phyloP scores from a whole-genome alignment of 2,329 filamentous ascomycete genomes.

The Diaporthe aspalathi region DNA sequence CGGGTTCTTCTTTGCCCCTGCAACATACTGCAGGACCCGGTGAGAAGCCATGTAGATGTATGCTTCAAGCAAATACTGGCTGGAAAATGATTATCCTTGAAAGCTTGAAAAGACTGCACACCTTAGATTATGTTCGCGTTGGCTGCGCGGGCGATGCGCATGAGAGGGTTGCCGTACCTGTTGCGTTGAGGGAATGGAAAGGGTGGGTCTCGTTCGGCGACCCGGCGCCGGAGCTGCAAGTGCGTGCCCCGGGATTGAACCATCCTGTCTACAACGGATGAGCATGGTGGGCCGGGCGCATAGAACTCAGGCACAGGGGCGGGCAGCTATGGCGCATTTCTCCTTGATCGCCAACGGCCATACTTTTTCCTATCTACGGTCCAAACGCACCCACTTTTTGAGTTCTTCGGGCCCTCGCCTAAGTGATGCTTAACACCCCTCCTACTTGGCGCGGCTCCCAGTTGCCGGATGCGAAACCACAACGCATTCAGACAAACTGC shows the following conservation, averaged over 20 bases:
- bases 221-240: slow-evolving; percentile 6
- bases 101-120: not conserved
- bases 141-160: not conserved
- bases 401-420: too few species aligned
- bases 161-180: not conserved
- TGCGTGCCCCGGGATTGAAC: not conserved
- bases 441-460: not conserved
- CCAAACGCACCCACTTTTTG: too few species aligned
- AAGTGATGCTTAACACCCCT: not conserved
- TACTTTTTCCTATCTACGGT: too few species aligned
- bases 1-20: slow-evolving; percentile 59
- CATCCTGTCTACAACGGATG: not conserved
- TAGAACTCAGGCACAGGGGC: not conserved
- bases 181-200: not conserved
- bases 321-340: not conserved
- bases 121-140: not conserved
- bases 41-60: slow-evolving; percentile 27
- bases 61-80: not conserved
- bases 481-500: not conserved
- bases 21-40: slow-evolving; percentile 53
- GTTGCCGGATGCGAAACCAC: too few species aligned
- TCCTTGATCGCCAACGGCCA: not conserved
- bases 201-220: slow-evolving; percentile 16
- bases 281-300: not conserved
- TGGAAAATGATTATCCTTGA: not conserved